Base-by-base conservation (phyloP, 768 basidiomycete genomes). In the Leucosporidium scottii region DNA sequence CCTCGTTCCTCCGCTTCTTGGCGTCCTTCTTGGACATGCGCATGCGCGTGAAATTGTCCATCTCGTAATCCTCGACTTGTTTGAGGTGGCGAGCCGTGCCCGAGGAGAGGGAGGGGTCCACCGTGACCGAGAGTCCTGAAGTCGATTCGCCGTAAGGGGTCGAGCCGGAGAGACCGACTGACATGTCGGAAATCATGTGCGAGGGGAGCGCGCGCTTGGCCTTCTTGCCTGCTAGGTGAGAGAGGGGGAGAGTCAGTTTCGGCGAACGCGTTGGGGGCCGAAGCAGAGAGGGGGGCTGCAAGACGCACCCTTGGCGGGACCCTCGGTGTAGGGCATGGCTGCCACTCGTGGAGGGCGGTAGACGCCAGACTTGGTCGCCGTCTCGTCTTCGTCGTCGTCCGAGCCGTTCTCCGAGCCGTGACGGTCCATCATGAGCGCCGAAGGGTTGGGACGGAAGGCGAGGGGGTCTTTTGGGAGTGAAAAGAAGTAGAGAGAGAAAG, bases 1-100 rank as follows among this genome's bases (percentile, higher is more conserved):
- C 94, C 75, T 97, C 93, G 67, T 84, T 82, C 61, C 77, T 79
- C 25, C 93, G 83, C 55, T 86, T 81, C 73, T 82, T 84, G 21
- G 84, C 83, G 55, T 94, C 92, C 75, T 85, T 86, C 82, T 97
- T 97, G 77, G 87, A 89, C 85, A 93, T 87, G 67, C 93, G 82
- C 62, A 97, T 75, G 55, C 94, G 86, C 48, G 89, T 90, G 79
- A 97, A 91, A 78, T 94, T 93, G 56, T 91, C 91, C 77, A 94
- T 92, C 80, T 98, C 94, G 77, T 90, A 98, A 69, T 91, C 87
- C 60, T 84, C 85, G 79, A 96, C 84, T 9, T 85, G 84, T 72
- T 85, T 84, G 63, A 97, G 82, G 75, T 93, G 88, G 23, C 85
- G 84, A 15, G 89, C 90, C 67, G 64, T 76, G 69, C 60, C 67